These are phyloP conservation scores for Coemansia furcata DNA, from an alignment of 192 early-diverging fungal genomes.

Conservation along the genomic window DNA sequence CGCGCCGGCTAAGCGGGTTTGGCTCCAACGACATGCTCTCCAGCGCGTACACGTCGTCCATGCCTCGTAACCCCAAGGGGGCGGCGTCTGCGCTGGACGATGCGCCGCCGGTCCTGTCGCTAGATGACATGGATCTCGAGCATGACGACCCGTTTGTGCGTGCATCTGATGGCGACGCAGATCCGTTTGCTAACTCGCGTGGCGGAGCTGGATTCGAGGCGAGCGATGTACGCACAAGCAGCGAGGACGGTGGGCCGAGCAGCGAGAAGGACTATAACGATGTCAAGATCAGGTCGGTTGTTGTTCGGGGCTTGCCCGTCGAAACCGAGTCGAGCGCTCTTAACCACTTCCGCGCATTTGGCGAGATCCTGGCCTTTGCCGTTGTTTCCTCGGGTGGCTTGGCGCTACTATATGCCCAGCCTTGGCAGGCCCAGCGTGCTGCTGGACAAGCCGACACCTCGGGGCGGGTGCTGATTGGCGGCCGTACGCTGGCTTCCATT, in stretches of 20 bases:
- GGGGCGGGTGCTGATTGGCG: constrained; percentile 31
- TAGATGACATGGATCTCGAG: constrained; percentile 37
- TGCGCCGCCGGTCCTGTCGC: constrained; percentile 41
- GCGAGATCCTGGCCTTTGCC: constrained; percentile 38
- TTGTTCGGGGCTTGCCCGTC: constrained; percentile 27
- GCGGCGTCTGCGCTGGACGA: constrained; percentile 34
- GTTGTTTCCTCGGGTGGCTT: constrained; percentile 22
- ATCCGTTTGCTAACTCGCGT: constrained; percentile 1
- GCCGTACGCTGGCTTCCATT: constrained; percentile 20
- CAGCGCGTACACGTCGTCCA: constrained; percentile 29
- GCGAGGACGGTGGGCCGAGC: background rate
- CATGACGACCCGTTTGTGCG: constrained; percentile 3
- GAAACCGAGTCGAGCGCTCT: constrained; percentile 35
- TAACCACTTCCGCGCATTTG: constrained; percentile 38
- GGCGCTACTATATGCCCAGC: constrained; percentile 43
- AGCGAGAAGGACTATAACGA: constrained; percentile 34
- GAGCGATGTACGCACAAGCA: background rate
- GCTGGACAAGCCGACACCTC: constrained; percentile 20
- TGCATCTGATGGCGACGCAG: background rate
- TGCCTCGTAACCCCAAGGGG: constrained; percentile 4
- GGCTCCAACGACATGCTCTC: constrained; percentile 55
- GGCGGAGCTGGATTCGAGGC: background rate
- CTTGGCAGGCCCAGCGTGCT: constrained; percentile 52
- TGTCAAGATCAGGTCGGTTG: constrained; percentile 34
- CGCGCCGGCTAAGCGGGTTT: constrained; percentile 50